Evolutionary conservation across 148 eudicot genomes (phyloP).

Genomic region (Hydrangea macrophylla): DNA sequence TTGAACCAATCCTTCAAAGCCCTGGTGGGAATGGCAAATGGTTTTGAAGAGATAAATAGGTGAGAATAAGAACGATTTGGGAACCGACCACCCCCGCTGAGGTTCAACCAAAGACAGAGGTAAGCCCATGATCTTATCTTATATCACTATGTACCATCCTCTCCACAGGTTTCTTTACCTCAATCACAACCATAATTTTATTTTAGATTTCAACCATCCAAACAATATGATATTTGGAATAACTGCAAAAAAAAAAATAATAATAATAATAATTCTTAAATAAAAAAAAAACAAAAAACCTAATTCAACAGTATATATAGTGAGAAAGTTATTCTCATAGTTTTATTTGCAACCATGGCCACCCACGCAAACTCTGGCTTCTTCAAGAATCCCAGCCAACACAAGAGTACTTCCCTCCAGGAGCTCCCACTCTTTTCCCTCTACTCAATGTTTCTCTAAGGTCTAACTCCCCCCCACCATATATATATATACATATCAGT

Average conservation of each 20-base stretch:
- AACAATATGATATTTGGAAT: neutral
- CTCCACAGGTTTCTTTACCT: conserved; percentile 59
- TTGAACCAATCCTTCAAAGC: no score
- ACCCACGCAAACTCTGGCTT: conserved; percentile 90
- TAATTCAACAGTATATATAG: conserved; percentile 24
- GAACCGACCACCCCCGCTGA: no score
- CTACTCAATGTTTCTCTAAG: conserved; percentile 72
- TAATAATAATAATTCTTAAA: no score
- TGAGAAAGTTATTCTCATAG: conserved; percentile 12
- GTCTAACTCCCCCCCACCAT: conserved; percentile 31
- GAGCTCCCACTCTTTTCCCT: conserved; percentile 56
- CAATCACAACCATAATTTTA: conserved; percentile 31
- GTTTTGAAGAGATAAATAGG: no score
- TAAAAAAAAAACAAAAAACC: no score
- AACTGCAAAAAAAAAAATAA: neutral
- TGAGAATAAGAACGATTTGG: no score
- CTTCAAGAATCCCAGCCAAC: conserved; percentile 68
- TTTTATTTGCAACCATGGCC: conserved; percentile 56
- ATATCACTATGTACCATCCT: conserved; percentile 33
- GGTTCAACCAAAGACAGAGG: no score
- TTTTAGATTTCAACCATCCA: no score
- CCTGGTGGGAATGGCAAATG: no score
- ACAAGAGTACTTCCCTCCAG: conserved; percentile 62
- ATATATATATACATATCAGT: no score
- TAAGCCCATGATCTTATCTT: conserved; percentile 77